Evolutionary conservation across 371 early-diverging fungal genomes (phyloP).

Genomic region (Parasitella parasitica): DNA sequence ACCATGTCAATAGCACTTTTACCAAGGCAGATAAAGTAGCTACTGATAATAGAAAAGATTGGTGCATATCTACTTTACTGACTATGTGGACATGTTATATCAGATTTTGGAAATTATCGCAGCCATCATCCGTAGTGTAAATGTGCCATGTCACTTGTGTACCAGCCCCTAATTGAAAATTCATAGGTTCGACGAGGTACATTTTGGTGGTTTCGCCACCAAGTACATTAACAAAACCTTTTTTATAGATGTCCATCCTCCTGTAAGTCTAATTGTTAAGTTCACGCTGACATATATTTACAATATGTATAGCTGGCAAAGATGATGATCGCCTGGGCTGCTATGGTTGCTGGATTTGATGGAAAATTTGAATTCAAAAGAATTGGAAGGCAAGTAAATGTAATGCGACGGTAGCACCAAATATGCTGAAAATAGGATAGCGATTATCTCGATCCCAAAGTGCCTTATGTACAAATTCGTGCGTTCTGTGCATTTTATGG

Average conservation of each 20-base stretch:
- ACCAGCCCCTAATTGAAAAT: slow-evolving; percentile 67
- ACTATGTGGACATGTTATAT: slow-evolving; percentile 13
- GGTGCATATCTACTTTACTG: background rate
- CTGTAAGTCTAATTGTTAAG: slow-evolving; percentile 45
- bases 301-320: slow-evolving; percentile 73
- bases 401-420: slow-evolving; percentile 49
- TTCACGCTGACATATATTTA: slow-evolving; percentile 50
- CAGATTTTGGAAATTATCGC: slow-evolving; percentile 8
- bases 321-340: slow-evolving; percentile 85
- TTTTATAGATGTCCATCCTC: slow-evolving; percentile 90
- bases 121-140: slow-evolving; percentile 16
- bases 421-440: slow-evolving; percentile 8
- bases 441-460: slow-evolving; percentile 36
- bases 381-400: slow-evolving; percentile 69
- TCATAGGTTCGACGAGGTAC: slow-evolving; percentile 93
- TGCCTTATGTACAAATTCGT: slow-evolving; percentile 42
- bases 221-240: slow-evolving; percentile 89
- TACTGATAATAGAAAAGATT: background rate
- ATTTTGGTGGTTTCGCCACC: slow-evolving; percentile 98
- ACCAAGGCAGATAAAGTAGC: background rate
- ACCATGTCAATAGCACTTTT: background rate
- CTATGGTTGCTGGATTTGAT: slow-evolving; percentile 73
- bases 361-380: slow-evolving; percentile 88
- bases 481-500: slow-evolving; percentile 41
- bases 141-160: slow-evolving; percentile 59